Evolutionary conservation across 129 eudicot genomes (phyloP), one percentile per base, ranked within the genome.

Genomic region (Chrysanthemum makinoi): DNA sequence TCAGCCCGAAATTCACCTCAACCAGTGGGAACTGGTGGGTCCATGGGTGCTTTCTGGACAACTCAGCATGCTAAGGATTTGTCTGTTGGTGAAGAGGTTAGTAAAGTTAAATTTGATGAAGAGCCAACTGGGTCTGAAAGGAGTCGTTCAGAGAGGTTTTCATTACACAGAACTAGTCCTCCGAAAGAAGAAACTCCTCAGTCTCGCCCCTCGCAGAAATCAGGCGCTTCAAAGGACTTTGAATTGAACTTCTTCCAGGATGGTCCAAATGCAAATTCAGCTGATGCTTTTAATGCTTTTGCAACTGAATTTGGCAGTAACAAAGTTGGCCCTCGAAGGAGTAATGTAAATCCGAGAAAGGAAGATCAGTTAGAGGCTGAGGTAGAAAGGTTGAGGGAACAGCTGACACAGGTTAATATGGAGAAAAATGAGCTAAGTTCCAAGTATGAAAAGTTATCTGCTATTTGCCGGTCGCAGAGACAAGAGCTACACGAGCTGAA

Each of bases 401-500:
- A 88, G 80, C 70, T 95, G 77, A 83, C 85, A 70, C 85, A 78
- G 83, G 86, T 73, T 54, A 88, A 81, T 72, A 17, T 71, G 44
- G 99, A 95, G 79, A 95, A 95, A 79, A 83, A 82, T 47, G 99
- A 90, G 77, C 51, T 88, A 50, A 90, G 85, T 70, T 79, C 99
- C 47, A 95, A 90, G 65, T 95, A 86, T 74, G 97, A 95, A 43
- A 95, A 95, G 70, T 80, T 95, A 70, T 72, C 96, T 46, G 89
- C 96, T 47, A 90, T 95, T 70, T 95, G 99, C 68, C 80, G 89
- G 20, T 87, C 97, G 73, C 99, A 95, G 81, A 80, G 99, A 62
- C 99, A 90, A 68, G 99, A 95, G 85, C 81, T 95, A 64, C 94
- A 88, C 68, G 99, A 90, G 70, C 89, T 90, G 66, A 95, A 95